Percentiles rank a stretch among this genome's conserved stretches.
These are phyloP conservation scores for Cladosporium sp. DNA, from an alignment of 2,329 filamentous ascomycete species.

Conservation along the genomic window DNA sequence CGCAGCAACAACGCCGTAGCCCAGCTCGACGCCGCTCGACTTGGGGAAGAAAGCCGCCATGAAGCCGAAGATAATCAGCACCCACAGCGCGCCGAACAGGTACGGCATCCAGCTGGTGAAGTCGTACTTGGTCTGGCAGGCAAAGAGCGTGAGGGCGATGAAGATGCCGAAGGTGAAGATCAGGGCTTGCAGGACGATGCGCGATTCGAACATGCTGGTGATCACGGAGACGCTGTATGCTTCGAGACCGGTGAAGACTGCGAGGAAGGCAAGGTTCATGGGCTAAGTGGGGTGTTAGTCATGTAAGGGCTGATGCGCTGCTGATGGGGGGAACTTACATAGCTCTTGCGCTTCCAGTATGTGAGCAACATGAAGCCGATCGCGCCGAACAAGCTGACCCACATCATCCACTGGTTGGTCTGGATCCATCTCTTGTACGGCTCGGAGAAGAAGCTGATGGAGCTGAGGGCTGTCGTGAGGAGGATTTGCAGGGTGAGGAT, in stretches of 20 bases:
- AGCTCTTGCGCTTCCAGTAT: constrained; percentile 88
- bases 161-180: constrained; percentile 70
- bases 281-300: constrained; percentile 52
- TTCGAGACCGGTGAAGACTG: constrained; percentile 82
- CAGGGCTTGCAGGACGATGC: constrained; percentile 83
- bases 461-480: constrained; percentile 72
- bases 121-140: constrained; percentile 96
- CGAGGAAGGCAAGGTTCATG: constrained; percentile 87
- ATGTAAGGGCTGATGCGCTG: too few species aligned
- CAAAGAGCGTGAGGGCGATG: constrained; percentile 65
- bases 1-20: constrained; percentile 75
- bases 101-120: constrained; percentile 98
- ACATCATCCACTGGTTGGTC: constrained; percentile 74
- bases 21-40: constrained; percentile 72
- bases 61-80: constrained; percentile 85
- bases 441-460: constrained; percentile 75
- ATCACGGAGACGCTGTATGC: constrained; percentile 91
- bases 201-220: constrained; percentile 77
- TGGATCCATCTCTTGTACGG: constrained; percentile 85
- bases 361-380: constrained; percentile 81
- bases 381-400: constrained; percentile 75
- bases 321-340: neutral
- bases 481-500: constrained; percentile 95
- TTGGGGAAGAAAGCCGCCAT: constrained; percentile 85
- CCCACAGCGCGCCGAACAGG: constrained; percentile 85